These are phyloP conservation scores for Dalechampia spathulata DNA, from an alignment of 441 rosid species.

Conservation along the genomic window DNA sequence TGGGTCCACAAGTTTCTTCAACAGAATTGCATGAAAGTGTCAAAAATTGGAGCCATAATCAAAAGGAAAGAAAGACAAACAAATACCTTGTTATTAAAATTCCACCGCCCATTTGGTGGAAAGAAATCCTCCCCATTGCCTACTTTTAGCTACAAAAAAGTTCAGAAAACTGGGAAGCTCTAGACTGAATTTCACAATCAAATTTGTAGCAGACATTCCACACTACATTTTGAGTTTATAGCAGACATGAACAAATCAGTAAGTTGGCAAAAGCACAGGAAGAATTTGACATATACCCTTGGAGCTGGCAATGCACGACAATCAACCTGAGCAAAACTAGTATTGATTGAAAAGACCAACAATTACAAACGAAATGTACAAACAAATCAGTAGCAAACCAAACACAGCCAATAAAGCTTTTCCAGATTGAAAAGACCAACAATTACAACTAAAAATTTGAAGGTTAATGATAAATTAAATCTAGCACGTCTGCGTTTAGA, in stretches of 20 bases:
- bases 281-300: slow-evolving; percentile 35
- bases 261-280: neutral
- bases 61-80: neutral
- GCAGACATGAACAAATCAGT: neutral
- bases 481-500: no score
- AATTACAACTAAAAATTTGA: no score
- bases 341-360: slow-evolving; percentile 57
- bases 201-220: neutral
- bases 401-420: slow-evolving; percentile 34
- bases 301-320: slow-evolving; percentile 74
- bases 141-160: slow-evolving; percentile 42
- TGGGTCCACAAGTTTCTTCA: slow-evolving; percentile 65
- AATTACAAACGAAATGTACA: no score
- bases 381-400: slow-evolving; percentile 50
- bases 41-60: slow-evolving; percentile 9
- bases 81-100: slow-evolving; percentile 63
- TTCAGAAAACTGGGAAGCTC: neutral
- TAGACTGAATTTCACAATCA: no score
- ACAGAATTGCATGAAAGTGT: slow-evolving; percentile 13
- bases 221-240: no score
- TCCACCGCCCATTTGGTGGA: slow-evolving; percentile 76
- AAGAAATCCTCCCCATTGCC: slow-evolving; percentile 64
- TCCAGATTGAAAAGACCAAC: no score
- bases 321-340: slow-evolving; percentile 56
- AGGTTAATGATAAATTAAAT: no score